Conservation (phyloP, 805 yeast species). For the Hanseniaspora valbyensis region DNA sequence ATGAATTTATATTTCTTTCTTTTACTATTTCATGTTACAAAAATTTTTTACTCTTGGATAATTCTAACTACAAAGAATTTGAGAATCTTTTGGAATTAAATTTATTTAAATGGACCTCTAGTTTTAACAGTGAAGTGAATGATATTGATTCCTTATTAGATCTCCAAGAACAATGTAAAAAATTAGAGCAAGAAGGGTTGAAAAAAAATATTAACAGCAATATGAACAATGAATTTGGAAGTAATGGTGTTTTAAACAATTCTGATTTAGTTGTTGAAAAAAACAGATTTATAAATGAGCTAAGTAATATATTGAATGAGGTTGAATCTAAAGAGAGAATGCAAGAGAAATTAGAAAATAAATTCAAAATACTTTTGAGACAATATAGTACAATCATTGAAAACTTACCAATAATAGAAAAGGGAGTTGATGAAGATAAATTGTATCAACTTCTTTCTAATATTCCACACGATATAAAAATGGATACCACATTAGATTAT, state of each 20-base stretch:
- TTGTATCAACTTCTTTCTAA: background rate
- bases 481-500: background rate
- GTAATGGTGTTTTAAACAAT: background rate
- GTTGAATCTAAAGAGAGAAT: background rate
- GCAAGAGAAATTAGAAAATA: background rate
- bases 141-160: background rate
- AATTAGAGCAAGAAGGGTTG: background rate
- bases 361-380: background rate
- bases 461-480: background rate
- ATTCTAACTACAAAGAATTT: constrained; percentile 6
- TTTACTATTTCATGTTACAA: constrained; percentile 13
- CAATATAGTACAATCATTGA: background rate
- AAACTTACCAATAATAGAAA: background rate
- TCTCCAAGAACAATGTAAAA: background rate
- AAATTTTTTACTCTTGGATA: constrained; percentile 11
- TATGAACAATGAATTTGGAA: background rate
- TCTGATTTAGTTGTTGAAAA: background rate
- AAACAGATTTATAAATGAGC: background rate
- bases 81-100: constrained; percentile 11
- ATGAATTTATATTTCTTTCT: constrained; percentile 12
- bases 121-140: background rate
- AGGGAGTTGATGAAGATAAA: background rate
- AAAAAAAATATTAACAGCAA: background rate
- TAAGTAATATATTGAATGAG: background rate
- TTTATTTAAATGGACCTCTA: constrained; percentile 6